Percentiles rank a stretch among this genome's conserved stretches.
These are phyloP conservation scores for Hypoxylon sp. DNA, from an alignment of 2,329 filamentous ascomycete genomes.

Conservation along the genomic window DNA sequence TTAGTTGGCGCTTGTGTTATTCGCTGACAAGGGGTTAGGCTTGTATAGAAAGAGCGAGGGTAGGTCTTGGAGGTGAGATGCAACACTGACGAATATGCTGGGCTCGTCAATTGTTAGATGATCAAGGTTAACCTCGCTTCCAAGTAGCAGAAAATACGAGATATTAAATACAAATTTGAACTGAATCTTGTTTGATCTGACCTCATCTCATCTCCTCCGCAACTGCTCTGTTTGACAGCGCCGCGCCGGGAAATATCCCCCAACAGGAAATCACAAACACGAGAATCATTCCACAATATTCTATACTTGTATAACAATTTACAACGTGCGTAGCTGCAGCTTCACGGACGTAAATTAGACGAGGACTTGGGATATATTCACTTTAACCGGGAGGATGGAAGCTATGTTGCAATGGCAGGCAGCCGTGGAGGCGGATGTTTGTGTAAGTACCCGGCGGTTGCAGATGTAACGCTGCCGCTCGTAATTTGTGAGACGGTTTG, in stretches of 20 bases:
- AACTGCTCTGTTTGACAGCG: conserved; percentile 11
- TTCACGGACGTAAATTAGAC: neutral
- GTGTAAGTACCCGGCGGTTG: neutral
- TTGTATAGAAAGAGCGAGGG: neutral
- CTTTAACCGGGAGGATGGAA: conserved; percentile 40
- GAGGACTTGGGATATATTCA: conserved; percentile 28
- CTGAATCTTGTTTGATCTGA: neutral
- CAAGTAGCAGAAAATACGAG: neutral
- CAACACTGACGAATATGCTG: neutral
- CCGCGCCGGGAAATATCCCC: conserved; percentile 24
- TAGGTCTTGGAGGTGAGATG: neutral
- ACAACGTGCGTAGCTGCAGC: neutral
- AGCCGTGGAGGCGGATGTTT: neutral
- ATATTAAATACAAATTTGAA: neutral
- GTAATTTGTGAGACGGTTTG: neutral
- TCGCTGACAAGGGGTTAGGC: neutral
- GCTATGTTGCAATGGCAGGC: conserved; percentile 12
- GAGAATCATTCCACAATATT: conserved; percentile 9
- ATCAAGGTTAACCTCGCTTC: neutral
- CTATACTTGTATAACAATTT: neutral
- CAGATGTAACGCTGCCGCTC: conserved; percentile 22
- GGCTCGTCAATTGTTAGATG: neutral
- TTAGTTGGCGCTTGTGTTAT: too few species aligned
- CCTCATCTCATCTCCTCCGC: conserved; percentile 5
- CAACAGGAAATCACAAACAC: conserved; percentile 12